A percentile compares a stretch with the other conserved stretches of the same genome.
Conservation (phyloP, 805 yeast species). For the Wickerhamomyces bovis region DNA sequence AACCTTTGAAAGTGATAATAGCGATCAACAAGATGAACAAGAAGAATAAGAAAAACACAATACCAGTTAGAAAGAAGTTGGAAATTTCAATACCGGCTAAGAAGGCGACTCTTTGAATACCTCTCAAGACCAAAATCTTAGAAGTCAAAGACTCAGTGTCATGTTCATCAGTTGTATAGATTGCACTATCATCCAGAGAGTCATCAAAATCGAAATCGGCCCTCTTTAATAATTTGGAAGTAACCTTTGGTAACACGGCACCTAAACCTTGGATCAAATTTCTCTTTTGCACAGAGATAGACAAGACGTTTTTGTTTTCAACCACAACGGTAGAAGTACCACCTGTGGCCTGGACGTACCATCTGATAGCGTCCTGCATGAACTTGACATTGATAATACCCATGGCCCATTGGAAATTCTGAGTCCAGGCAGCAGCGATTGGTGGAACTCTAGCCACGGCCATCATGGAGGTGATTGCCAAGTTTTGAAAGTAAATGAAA, state of each 20-base stretch:
- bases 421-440: conserved; percentile 88
- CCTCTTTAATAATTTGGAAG: conserved; percentile 26
- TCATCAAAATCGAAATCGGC: conserved; percentile 36
- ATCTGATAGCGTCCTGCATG: conserved; percentile 80
- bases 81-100: conserved; percentile 83
- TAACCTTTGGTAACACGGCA: conserved; percentile 11
- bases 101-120: conserved; percentile 87
- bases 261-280: conserved; percentile 13
- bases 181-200: conserved; percentile 40
- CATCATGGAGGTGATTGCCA: conserved; percentile 78
- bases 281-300: conserved; percentile 80
- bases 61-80: conserved; percentile 77
- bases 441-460: conserved; percentile 87
- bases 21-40: conserved; percentile 53
- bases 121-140: conserved; percentile 77
- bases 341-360: conserved; percentile 86
- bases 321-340: conserved; percentile 78
- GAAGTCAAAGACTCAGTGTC: conserved; percentile 47
- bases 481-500: conserved; percentile 83
- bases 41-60: conserved; percentile 76
- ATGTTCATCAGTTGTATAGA: conserved; percentile 72
- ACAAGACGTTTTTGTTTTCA: conserved; percentile 53
- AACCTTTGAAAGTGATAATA: conserved; percentile 60
- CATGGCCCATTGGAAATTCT: conserved; percentile 92
- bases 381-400: conserved; percentile 74